phyloP scores from a whole-genome alignment of 2,329 filamentous ascomycete species.

The Pestalotiopsis fici region DNA sequence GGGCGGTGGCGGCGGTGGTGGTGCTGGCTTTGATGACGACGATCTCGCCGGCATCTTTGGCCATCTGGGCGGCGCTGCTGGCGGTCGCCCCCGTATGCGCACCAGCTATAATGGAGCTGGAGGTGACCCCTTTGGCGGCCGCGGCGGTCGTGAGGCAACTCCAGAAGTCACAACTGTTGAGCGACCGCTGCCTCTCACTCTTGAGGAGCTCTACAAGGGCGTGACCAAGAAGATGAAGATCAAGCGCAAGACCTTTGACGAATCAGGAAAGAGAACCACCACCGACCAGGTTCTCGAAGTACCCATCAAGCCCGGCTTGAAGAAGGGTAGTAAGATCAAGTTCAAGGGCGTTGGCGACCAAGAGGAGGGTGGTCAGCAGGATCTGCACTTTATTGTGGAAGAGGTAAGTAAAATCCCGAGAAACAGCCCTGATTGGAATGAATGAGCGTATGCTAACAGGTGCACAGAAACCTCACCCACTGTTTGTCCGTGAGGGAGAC shows the following conservation, averaged over 20 bases:
- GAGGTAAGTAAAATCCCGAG: no score
- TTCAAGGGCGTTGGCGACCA: slow-evolving; percentile 98
- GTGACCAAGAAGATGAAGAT: slow-evolving; percentile 97
- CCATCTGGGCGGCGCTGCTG: slow-evolving; percentile 39
- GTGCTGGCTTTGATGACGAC: slow-evolving; percentile 44
- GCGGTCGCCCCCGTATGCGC: slow-evolving; percentile 37
- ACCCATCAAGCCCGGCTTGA: slow-evolving; percentile 92
- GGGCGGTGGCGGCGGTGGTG: slow-evolving; percentile 35
- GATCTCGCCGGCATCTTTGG: slow-evolving; percentile 42
- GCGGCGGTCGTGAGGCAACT: slow-evolving; percentile 52
- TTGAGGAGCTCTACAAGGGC: slow-evolving; percentile 89
- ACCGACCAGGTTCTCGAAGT: slow-evolving; percentile 92
- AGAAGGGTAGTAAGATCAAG: slow-evolving; percentile 98
- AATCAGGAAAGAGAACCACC: slow-evolving; percentile 78
- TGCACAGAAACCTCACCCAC: slow-evolving; percentile 77
- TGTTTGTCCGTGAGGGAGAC: slow-evolving; percentile 86
- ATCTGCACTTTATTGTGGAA: slow-evolving; percentile 91
- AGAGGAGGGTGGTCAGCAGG: slow-evolving; percentile 92
- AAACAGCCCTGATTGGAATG: not conserved
- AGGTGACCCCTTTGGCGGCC: slow-evolving; percentile 19
- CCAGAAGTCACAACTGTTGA: slow-evolving; percentile 92
- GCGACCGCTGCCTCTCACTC: slow-evolving; percentile 73
- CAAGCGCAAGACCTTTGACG: slow-evolving; percentile 92
- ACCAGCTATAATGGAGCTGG: slow-evolving; percentile 26
- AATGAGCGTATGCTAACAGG: slow-evolving; percentile 37